Percentiles rank a stretch among this genome's conserved stretches.
Evolutionary conservation across 257 asterid genomes (phyloP).

Genomic region (Solanum raphanifolium): DNA sequence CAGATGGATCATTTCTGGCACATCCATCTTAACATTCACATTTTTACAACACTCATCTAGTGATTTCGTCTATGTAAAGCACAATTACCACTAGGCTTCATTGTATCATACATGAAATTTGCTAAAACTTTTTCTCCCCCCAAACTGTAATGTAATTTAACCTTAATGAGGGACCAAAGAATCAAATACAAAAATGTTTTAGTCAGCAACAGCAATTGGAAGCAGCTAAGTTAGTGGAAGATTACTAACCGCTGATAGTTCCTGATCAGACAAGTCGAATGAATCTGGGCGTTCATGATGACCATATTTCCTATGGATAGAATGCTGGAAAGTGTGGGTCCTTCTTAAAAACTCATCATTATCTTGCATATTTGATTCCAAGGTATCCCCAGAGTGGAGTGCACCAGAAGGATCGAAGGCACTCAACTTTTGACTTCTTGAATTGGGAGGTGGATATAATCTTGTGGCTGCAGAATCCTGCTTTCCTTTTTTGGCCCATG

Average conservation of each 20-base stretch:
- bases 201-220: neutral
- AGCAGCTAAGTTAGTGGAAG: neutral
- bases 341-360: constrained; percentile 11
- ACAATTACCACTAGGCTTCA: neutral
- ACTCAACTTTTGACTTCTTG: constrained; percentile 24
- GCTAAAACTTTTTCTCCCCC: neutral
- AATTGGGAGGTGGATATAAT: constrained; percentile 15
- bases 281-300: constrained; percentile 28
- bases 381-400: constrained; percentile 1
- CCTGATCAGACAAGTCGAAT: constrained; percentile 41
- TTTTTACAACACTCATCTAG: neutral
- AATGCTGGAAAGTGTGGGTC: constrained; percentile 8
- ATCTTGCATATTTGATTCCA: constrained; percentile 28
- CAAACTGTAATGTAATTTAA: neutral
- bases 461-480: constrained; percentile 36
- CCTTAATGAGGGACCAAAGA: neutral
- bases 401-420: constrained; percentile 14
- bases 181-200: neutral
- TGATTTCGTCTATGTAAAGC: neutral
- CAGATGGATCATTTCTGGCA: neutral
- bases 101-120: neutral
- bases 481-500: constrained; percentile 46
- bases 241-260: constrained; percentile 29
- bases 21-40: neutral
- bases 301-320: constrained; percentile 11